These are phyloP conservation scores for Candida wancherniae DNA, from an alignment of 805 yeast genomes.

Conservation along the genomic window DNA sequence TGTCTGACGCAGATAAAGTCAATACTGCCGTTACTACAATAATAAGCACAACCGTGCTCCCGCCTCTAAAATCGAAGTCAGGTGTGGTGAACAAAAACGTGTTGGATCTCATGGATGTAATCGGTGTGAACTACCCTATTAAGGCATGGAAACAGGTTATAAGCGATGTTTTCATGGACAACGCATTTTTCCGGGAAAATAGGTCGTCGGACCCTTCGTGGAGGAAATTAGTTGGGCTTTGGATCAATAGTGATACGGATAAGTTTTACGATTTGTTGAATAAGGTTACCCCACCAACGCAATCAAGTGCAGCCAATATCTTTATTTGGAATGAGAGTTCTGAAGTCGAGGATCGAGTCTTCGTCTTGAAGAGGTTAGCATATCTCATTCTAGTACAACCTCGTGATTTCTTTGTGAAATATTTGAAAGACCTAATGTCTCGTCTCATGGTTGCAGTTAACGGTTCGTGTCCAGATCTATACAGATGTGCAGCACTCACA, in stretches of 20 bases:
- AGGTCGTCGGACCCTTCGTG: constrained; percentile 36
- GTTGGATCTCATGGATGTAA: constrained; percentile 40
- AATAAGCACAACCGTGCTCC: constrained; percentile 48
- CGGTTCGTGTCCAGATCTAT: constrained; percentile 30
- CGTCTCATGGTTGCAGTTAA: constrained; percentile 29
- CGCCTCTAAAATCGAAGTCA: constrained; percentile 46
- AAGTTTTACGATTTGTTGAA: constrained; percentile 48
- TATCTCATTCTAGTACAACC: constrained; percentile 62
- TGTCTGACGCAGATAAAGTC: constrained; percentile 57
- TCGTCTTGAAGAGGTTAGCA: constrained; percentile 56
- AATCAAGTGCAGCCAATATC: constrained; percentile 52
- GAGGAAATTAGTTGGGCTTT: constrained; percentile 51
- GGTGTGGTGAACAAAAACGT: constrained; percentile 36
- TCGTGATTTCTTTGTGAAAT: constrained; percentile 48
- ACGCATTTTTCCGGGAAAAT: constrained; percentile 42
- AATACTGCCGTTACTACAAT: constrained; percentile 46
- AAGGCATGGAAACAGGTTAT: constrained; percentile 63
- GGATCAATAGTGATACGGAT: constrained; percentile 65
- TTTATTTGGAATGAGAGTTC: constrained; percentile 69
- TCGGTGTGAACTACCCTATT: constrained; percentile 32
- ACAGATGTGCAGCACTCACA: constrained; percentile 43
- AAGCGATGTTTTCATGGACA: constrained; percentile 61
- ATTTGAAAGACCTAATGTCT: constrained; percentile 44
- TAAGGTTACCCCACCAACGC: constrained; percentile 28
- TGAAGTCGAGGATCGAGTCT: constrained; percentile 50